Evolutionary conservation across 2,329 filamentous ascomycete species (phyloP), one percentile per base, ranked within the genome.

Genomic region (Phaeoacremonium minimum): DNA sequence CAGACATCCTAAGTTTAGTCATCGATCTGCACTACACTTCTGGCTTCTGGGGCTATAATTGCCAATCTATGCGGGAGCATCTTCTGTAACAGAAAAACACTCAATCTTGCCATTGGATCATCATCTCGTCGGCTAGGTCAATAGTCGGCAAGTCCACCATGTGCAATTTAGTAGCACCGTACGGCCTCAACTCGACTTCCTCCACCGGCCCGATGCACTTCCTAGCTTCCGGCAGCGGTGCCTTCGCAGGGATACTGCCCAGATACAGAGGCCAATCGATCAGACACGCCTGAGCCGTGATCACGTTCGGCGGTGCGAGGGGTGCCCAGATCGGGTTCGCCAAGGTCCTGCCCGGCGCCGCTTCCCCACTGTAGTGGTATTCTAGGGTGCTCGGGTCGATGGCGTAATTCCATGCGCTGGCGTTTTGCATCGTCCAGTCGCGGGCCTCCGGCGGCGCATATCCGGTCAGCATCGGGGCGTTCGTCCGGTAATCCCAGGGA

Each of bases 91-190:
- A n/a, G n/a, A n/a, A n/a, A n/a, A n/a, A n/a, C n/a, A n/a, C n/a
- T n/a, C n/a, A n/a, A n/a, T n/a, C n/a, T n/a, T n/a, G n/a, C n/a
- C n/a, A n/a, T n/a, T n/a, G n/a, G n/a, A n/a, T n/a, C n/a, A n/a
- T n/a, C n/a, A n/a, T n/a, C n/a, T n/a, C n/a, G n/a, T 26, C 22
- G 9, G 22, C 9, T 20, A 58, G 33, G 15, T 53, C n/a, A 2
- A 58, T 32, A n/a, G 44, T 51, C 4, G 55, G 53, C 13, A 59
- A 35, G 38, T 56, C 50, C 28, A 51, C 45, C 56, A 59, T 58
- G 28, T 58, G 56, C 31, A 58, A 38, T 45, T 56, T 56, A 5
- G 55, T 54, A 33, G 54, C 57, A 3, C 50, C 55, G 26, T 54
- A 58, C 3, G 53, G 56, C 11, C 58, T 47, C 30, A 59, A 51